Evolutionary conservation across 495 filamentous ascomycete species (phyloP).

Genomic region (Halenospora varia): DNA sequence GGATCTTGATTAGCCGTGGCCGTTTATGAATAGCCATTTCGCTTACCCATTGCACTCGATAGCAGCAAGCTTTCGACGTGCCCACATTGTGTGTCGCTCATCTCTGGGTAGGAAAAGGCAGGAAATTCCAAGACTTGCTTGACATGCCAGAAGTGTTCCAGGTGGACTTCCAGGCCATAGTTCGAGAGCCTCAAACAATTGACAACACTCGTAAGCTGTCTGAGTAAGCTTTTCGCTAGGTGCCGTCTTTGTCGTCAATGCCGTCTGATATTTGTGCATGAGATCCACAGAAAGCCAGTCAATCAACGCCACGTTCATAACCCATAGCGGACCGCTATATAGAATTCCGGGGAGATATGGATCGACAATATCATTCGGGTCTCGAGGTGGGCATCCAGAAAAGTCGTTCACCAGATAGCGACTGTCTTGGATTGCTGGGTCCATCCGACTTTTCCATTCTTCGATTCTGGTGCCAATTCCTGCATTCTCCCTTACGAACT

Average conservation of each 20-base stretch:
- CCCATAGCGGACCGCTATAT: constrained; percentile 64
- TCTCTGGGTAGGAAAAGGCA: constrained; percentile 75
- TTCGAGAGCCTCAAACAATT: constrained; percentile 73
- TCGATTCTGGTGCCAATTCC: constrained; percentile 49
- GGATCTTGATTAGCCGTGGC: neutral
- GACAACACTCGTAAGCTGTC: constrained; percentile 66
- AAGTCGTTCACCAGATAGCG: constrained; percentile 57
- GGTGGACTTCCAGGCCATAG: constrained; percentile 65
- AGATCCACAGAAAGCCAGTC: constrained; percentile 75
- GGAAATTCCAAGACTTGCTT: constrained; percentile 73
- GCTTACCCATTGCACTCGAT: constrained; percentile 83
- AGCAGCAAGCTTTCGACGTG: constrained; percentile 69
- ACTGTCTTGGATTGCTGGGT: constrained; percentile 53
- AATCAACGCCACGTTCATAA: constrained; percentile 64
- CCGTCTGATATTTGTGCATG: constrained; percentile 75
- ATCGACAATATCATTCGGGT: constrained; percentile 64
- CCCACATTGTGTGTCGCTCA: constrained; percentile 72
- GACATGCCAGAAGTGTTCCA: constrained; percentile 66
- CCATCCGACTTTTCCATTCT: constrained; percentile 52
- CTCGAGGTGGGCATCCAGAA: constrained; percentile 41
- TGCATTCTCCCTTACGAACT: constrained; percentile 61
- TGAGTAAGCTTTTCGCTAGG: constrained; percentile 48
- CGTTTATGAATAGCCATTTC: neutral
- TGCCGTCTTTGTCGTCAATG: constrained; percentile 46
- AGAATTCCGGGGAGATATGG: constrained; percentile 65